phyloP scores from a whole-genome alignment of 495 filamentous ascomycete genomes.

The Xylona heveae region DNA sequence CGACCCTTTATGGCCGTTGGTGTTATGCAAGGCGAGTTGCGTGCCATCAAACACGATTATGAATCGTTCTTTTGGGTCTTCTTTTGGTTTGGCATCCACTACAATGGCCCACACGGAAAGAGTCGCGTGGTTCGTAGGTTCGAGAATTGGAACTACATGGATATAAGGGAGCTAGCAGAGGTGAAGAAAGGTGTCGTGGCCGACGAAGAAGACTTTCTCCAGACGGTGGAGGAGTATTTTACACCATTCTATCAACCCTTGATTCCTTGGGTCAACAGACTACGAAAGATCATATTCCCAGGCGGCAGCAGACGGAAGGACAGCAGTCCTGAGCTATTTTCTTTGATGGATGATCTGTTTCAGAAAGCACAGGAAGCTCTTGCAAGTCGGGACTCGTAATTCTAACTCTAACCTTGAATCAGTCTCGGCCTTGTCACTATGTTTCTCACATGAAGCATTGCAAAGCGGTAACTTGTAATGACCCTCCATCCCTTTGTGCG shows the following conservation, averaged over 20 bases:
- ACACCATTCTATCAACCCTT: conserved; percentile 9
- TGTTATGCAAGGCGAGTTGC: conserved; percentile 9
- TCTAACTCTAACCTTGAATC: no score
- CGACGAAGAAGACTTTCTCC: conserved; percentile 6
- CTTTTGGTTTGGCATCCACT: conserved; percentile 12
- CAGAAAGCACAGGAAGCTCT: conserved; percentile 8
- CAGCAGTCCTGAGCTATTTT: conserved; percentile 9
- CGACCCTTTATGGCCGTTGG: conserved; percentile 17
- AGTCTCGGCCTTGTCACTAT: no score
- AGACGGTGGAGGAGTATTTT: conserved; percentile 5
- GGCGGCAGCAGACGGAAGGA: conserved; percentile 11
- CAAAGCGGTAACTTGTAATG: no score
- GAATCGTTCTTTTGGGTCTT: conserved; percentile 12
- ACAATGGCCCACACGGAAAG: conserved; percentile 3
- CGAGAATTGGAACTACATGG: conserved; percentile 10
- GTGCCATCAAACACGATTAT: conserved; percentile 13
- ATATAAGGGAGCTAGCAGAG: conserved; percentile 7
- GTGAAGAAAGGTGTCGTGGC: conserved; percentile 6
- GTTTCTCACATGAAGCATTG: no score
- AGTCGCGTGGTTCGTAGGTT: conserved; percentile 6
- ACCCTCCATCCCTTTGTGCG: no score
- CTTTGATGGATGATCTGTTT: conserved; percentile 10
- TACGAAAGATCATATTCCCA: conserved; percentile 15
- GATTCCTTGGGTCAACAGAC: conserved; percentile 14
- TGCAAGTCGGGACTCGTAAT: no score